Evolutionary conservation across 345 rosid genomes (phyloP), one percentile per base, ranked within the genome.

Genomic region (Clausena lansium): DNA sequence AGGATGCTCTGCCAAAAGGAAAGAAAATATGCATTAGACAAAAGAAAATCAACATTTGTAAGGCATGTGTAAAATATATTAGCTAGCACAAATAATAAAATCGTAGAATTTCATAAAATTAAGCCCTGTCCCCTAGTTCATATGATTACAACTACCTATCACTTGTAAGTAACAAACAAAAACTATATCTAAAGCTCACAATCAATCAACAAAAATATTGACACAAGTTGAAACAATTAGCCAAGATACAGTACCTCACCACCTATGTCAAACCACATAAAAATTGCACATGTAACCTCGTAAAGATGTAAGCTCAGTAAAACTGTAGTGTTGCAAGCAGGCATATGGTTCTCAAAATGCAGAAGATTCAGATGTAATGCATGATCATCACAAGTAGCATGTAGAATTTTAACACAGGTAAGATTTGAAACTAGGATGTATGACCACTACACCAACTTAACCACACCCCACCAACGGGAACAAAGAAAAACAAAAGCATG

Each of bases 1-100:
- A 55, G 97, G 85, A 83, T 97, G 99, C 89, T 93, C 99, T 94
- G 84, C n/a, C n/a, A 74, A 69, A 68, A 72, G 81, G 70, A 77
- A 6, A 59, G 41, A 52, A 75, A 13, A 73, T 14, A 66, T 33
- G 58, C 38, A 77, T 80, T 65, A 79, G 76, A 52, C 41, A 67
- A 76, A 72, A 54, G 14, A 69, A 32, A 67, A 57, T 32, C 32
- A 76, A 57, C 38, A 58, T 39, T 55, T 52, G 70, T 59, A 38
- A 70, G 52, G 15, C 67, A 47, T 33, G 68, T 55, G 60, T 10
- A 60, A 45, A 68, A 72, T 5, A 27, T 54, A 63, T 57, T 2
- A 50, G 69, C 45, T n/a, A 58, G 45, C 39, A 63, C 57, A 66
- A 77, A 32, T 35, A 45, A 79, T 6, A 59, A 27, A 22, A 25